Evolutionary conservation across 768 basidiomycete genomes (phyloP), one percentile per base, ranked within the genome.

Genomic region (Vararia minispora): DNA sequence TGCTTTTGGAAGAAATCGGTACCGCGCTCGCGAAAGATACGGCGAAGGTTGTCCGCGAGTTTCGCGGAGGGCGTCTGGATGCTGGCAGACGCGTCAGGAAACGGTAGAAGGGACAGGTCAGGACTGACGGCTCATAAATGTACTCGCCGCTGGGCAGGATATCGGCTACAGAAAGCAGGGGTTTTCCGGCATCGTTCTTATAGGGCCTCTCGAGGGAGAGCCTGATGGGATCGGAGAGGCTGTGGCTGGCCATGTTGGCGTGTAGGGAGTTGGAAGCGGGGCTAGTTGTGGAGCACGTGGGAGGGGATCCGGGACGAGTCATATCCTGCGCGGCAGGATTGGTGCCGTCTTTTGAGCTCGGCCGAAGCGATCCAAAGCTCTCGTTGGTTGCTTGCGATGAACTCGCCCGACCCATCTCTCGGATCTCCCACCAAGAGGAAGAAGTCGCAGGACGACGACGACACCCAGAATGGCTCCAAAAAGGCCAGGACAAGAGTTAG

Each of bases 131-230:
- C 62, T 88, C 81, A 42, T 77, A 76, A 33, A 81, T 60, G 37
- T 72, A 70, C 44, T 75, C 68, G 27, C 85, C 82, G 29, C 84
- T 77, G 18, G 70, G 64, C 6, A 71, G 67, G 39, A 90, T 82
- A 51, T 90, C 85, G 20, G 69, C 59, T 21, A 89, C 59, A 5
- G 65, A 62, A 18, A 73, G 79, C 21, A 88, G 72, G 7, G 52
- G 65, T 31, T 71, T 62, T 6, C 81, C 84, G 26, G 68, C 58
- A 47, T 89, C 85, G 50, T 86, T 79, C 56, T 79, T 86, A 62
- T 87, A 87, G 0, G 82, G 84, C 27, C 75, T 65, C 53, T 90
- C 86, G 23, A 90, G 66, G 2, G 83, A 78, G 8, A 88, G 60
- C 43, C 60, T 77, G 26, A 78, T 68, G 68, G 51, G 71, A 76